phyloP scores from a whole-genome alignment of 805 yeast genomes.

The Metschnikowia picachoensis region DNA sequence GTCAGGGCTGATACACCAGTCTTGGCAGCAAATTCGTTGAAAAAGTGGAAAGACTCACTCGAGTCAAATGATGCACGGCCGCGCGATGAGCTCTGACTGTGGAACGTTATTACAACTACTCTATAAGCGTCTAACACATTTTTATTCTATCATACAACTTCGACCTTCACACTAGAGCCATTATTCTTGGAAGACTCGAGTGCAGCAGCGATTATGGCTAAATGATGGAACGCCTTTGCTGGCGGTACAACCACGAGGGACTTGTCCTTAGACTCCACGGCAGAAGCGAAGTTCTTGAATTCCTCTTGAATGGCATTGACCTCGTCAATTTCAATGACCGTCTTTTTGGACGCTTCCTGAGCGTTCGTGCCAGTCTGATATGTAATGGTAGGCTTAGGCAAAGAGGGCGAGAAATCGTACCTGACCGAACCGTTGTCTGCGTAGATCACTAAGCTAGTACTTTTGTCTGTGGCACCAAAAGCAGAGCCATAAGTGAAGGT shows the following conservation, averaged over 20 bases:
- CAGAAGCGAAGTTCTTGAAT: constrained; percentile 49
- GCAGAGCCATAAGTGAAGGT: constrained; percentile 85
- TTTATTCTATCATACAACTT: constrained; percentile 7
- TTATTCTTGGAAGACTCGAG: constrained; percentile 59
- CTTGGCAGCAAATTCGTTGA: too few species aligned
- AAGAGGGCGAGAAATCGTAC: constrained; percentile 58
- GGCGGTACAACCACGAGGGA: constrained; percentile 57
- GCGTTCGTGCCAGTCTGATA: constrained; percentile 30
- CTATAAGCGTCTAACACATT: constrained; percentile 13
- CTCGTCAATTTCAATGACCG: constrained; percentile 38
- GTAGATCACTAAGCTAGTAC: constrained; percentile 61
- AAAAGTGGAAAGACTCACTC: background rate
- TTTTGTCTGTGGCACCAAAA: constrained; percentile 76
- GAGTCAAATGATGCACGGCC: background rate
- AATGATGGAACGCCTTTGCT: constrained; percentile 82
- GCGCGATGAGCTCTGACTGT: constrained; percentile 10
- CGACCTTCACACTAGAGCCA: constrained; percentile 50
- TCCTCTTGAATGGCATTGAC: constrained; percentile 44
- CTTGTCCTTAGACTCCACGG: constrained; percentile 63
- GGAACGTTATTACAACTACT: background rate
- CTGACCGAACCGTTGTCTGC: constrained; percentile 77
- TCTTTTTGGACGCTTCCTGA: constrained; percentile 51
- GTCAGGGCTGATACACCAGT: too few species aligned
- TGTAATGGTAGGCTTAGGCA: constrained; percentile 36
- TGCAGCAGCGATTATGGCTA: constrained; percentile 86